Evolutionary conservation across 371 early-diverging fungal genomes (phyloP), one percentile per base, ranked within the genome.

Genomic region (Apophysomyces sp.): DNA sequence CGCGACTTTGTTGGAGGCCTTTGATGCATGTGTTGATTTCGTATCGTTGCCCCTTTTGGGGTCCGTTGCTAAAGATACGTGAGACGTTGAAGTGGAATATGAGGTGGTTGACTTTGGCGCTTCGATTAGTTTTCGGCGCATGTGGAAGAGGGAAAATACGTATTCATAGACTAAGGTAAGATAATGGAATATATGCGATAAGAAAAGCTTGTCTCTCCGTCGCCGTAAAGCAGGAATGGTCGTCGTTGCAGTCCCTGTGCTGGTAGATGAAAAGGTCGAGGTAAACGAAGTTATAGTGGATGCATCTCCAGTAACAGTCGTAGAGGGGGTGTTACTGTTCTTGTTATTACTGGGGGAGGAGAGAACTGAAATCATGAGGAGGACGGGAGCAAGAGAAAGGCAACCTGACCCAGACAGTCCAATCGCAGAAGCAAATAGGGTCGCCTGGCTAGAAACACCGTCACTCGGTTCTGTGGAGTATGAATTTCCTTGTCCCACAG

Each of bases 161-260:
- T 65, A 68, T 40, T 68, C 62, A 27, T 68, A 68, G 16, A 58
- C 63, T 27, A 60, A 32, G 21, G 68, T 31, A 21, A 68, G 34
- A 37, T 68, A 68, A 30, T 68, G 63, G 39, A 59, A 57, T 16
- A 68, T 36, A 44, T 60, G 57, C 4, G 60, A 60, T 16, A 68
- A 55, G 29, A 68, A 31, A 7, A 68, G 32, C 31, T 58, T 58
- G 18, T 57, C 24, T 56, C 57, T 63, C 31, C 68, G 51, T 36
- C 60, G 63, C 32, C 61, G 49, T 49, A 60, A 27, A 18, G 57
- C 44, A 27, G 63, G 60, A 16, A 61, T 31, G 31, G 59, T 40
- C 8, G 58, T 49, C 13, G 28, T 30, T 15, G 57, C 16, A 7
- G 60, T n/a, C 12, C 24, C 41, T 28, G 60, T 59, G 11, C n/a